Percentiles rank a stretch among this genome's conserved stretches.
Conservation (phyloP, 805 yeast species). For the Wilhelminamyces savonicus region DNA sequence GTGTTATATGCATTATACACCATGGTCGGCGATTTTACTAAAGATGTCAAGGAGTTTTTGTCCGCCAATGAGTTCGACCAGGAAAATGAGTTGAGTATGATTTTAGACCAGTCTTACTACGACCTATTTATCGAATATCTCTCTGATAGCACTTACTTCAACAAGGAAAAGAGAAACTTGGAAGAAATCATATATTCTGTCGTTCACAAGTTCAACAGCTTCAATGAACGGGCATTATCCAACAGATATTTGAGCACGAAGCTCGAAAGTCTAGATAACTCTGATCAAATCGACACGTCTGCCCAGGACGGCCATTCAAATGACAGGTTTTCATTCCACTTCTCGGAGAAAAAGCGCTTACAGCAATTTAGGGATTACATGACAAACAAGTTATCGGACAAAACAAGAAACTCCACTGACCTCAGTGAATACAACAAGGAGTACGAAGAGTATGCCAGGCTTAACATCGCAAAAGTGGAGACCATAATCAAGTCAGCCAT, state of each 20-base stretch:
- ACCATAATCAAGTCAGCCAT: constrained; percentile 58
- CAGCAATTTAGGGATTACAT: constrained; percentile 53
- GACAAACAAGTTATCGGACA: constrained; percentile 36
- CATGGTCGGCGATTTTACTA: constrained; percentile 52
- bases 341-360: constrained; percentile 38
- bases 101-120: constrained; percentile 66
- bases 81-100: constrained; percentile 36
- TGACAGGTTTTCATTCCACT: constrained; percentile 25
- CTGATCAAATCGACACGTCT: constrained; percentile 13
- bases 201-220: constrained; percentile 38
- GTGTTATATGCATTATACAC: constrained; percentile 63
- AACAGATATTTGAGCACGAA: constrained; percentile 29
- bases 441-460: constrained; percentile 15
- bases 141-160: constrained; percentile 63
- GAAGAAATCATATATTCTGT: constrained; percentile 44
- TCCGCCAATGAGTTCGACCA: constrained; percentile 39
- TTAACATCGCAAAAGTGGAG: constrained; percentile 49
- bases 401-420: constrained; percentile 12
- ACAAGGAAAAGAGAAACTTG: constrained; percentile 61
- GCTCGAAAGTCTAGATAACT: constrained; percentile 28
- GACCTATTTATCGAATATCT: constrained; percentile 70
- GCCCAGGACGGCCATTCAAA: constrained; percentile 6
- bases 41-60: constrained; percentile 59
- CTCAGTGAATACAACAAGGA: constrained; percentile 8
- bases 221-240: constrained; percentile 29